Base-by-base conservation (phyloP, 140 eudicot genomes). In the Eryngium alpinum region DNA sequence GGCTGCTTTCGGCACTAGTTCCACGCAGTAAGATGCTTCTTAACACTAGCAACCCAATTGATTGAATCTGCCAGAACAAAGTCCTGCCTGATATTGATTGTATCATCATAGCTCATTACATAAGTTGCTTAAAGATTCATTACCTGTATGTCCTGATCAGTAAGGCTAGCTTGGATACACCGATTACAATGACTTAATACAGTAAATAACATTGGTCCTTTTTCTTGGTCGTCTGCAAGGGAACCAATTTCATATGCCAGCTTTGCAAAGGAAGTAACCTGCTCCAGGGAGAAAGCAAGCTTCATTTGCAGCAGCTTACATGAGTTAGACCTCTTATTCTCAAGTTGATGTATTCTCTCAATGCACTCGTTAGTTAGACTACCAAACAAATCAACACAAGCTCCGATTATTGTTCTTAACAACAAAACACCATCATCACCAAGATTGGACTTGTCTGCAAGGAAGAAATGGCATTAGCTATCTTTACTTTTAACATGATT, bases 211-310 rank as follows among this genome's bases (percentile, higher is more conserved):
- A 86, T 24, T 80, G 89, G 84, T 77, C 86, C 86, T 62, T 33
- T 75, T 83, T 88, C 94, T 81, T 83, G 83, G 75, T 80, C 79
- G 52, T 90, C 89, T 72, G 63, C 88, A 75, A 71, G 81, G 81
- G 78, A 79, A 69, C 87, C 89, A 32, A 88, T 71, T 77, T 90
- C 88, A 50, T 89, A 88, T 59, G 87, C 87, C 86, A 95, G 82
- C 80, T 84, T 85, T 75, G 97, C 94, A 86, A 82, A 86, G 59
- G 92, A 74, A 65, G 83, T 53, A 59, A 85, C 75, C 82, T 92
- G 95, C 82, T 92, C 97, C 62, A 95, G 90, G 80, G 97, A 86
- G 76, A 85, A 88, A 43, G 93, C 91, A 81, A 95, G 96, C 86
- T 95, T 95, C 89, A 88, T 83, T 72, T 88, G 90, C 83, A 90